phyloP scores from a whole-genome alignment of 768 basidiomycete genomes.

The Russula abietina region DNA sequence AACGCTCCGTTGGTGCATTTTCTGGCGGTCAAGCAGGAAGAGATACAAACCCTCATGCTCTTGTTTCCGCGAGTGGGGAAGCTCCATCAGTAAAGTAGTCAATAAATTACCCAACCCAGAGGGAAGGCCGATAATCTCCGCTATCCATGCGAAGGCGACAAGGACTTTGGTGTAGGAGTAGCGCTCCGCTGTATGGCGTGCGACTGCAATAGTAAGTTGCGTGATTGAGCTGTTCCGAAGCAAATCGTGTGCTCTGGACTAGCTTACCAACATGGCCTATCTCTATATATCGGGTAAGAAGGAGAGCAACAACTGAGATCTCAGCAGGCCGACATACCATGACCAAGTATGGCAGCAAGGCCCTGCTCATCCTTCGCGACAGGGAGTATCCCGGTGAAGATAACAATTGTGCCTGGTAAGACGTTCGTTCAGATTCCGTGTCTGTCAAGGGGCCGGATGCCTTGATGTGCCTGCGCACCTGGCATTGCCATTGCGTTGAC shows the following conservation, averaged over 20 bases:
- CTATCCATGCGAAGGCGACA: slow-evolving; percentile 36
- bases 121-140: slow-evolving; percentile 52
- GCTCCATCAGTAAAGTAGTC: slow-evolving; percentile 49
- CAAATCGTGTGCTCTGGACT: slow-evolving; percentile 2
- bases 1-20: neutral
- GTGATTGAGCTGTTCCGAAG: slow-evolving; percentile 22
- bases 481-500: slow-evolving; percentile 77
- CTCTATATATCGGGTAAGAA: slow-evolving; percentile 40
- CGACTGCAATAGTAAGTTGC: slow-evolving; percentile 35
- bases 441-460: neutral
- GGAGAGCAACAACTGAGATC: neutral
- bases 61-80: slow-evolving; percentile 78
- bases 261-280: slow-evolving; percentile 68
- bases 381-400: slow-evolving; percentile 86
- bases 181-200: slow-evolving; percentile 49
- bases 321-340: slow-evolving; percentile 45
- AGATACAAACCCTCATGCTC: slow-evolving; percentile 65
- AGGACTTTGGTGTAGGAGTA: slow-evolving; percentile 41
- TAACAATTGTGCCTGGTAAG: slow-evolving; percentile 62
- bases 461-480: slow-evolving; percentile 37
- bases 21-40: neutral
- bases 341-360: slow-evolving; percentile 76
- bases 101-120: slow-evolving; percentile 44
- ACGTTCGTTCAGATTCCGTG: neutral
- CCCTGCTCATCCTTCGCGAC: slow-evolving; percentile 73